Evolutionary conservation across 108 stramenopile genomes (phyloP).

Genomic region (Bacterosira constricta): DNA sequence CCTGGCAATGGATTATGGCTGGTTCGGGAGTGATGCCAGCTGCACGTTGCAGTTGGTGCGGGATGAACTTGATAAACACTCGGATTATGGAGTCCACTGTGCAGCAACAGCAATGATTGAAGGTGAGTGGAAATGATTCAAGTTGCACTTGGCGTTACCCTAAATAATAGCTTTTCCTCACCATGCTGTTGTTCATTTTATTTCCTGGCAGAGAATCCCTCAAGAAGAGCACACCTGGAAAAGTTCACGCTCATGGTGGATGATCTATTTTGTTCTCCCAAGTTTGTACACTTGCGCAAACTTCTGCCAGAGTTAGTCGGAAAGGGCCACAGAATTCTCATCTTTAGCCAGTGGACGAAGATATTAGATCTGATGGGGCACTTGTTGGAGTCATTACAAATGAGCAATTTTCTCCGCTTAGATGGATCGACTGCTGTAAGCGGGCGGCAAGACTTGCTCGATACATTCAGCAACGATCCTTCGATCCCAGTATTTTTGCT

Average conservation of each 20-base stretch:
- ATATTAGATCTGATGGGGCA: conserved; percentile 85
- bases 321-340: conserved; percentile 69
- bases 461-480: conserved; percentile 70
- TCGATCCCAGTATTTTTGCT: conserved; percentile 79
- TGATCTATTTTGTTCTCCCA: conserved; percentile 78
- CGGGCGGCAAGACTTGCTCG: conserved; percentile 81
- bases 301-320: conserved; percentile 58
- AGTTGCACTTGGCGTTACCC: too few species aligned
- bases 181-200: too few species aligned
- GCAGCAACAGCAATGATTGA: conserved; percentile 74
- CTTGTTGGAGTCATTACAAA: conserved; percentile 64
- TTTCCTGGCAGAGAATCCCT: conserved; percentile 68
- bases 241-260: conserved; percentile 59
- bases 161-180: too few species aligned
- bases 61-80: conserved; percentile 80
- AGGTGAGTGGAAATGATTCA: too few species aligned
- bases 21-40: conserved; percentile 83
- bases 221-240: conserved; percentile 50
- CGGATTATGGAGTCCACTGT: conserved; percentile 88
- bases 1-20: conserved; percentile 56
- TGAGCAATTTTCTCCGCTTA: conserved; percentile 67
- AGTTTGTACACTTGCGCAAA: conserved; percentile 65
- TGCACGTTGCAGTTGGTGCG: conserved; percentile 67
- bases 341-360: conserved; percentile 92
- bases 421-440: conserved; percentile 74